Base-by-base conservation (phyloP, 805 yeast genomes). In the Starmerella asiatica region DNA sequence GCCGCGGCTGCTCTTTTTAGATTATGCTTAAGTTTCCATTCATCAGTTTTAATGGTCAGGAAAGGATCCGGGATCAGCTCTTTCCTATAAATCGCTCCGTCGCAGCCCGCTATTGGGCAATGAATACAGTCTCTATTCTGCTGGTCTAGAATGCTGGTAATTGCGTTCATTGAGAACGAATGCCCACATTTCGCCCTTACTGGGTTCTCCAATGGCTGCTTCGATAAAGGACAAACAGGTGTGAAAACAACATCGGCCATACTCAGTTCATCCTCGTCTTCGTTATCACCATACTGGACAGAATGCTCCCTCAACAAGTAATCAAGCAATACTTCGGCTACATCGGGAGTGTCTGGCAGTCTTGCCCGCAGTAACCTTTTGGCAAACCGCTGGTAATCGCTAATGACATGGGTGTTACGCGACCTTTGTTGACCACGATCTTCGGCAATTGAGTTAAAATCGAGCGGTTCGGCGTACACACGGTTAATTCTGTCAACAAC, bases 131-230 rank as follows among this genome's bases (percentile, higher is more conserved):
- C 27, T 14, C n/a, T n/a, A n/a, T n/a, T 11, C 26, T 7, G 11
- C 26, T n/a, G n/a, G 4, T 12, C 31, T 8, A 44, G 14, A 2
- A 27, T 33, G 14, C 21, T 26, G 2, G 24, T 11, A 8, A 47
- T 21, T 11, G 14, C 26, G 9, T 24, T 32, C 14, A 23, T 16
- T 2, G 52, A 48, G 30, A 39, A 46, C 21, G 32, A 32, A 21
- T 49, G 53, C 2, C 47, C 44, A 18, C 53, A 49, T 1, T 29
- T n/a, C 1, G 48, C 42, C 12, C 42, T 14, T 8, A 49, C 50
- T 1, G 53, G 51, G 14, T 48, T 34, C 17, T 43, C 43, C 9
- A 48, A 30, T 3, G 21, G 18, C 15, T 18, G 15, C n/a, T 33
- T 5, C 9, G 50, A 28, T 14, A 49, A 18, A 4, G 42, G 46